These are phyloP conservation scores for Cordyceps cateniannulata DNA, from an alignment of 2,329 filamentous ascomycete genomes.

Conservation along the genomic window DNA sequence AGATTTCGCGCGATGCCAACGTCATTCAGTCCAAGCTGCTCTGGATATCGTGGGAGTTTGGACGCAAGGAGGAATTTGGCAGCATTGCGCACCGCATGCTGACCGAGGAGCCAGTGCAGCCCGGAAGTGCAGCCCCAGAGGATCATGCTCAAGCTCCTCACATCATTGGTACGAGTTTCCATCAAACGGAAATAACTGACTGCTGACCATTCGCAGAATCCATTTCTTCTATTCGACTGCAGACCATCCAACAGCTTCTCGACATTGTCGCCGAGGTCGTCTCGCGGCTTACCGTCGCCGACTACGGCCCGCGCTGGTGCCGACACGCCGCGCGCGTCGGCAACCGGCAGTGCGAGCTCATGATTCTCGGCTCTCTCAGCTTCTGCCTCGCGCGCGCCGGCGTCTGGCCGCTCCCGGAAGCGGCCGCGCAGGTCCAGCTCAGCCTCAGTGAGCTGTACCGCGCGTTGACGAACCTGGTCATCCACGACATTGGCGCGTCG, in stretches of 20 bases:
- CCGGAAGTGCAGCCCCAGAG: no score
- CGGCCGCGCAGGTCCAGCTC: background rate
- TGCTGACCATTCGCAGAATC: background rate
- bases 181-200: no score
- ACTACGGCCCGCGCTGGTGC: background rate
- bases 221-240: background rate
- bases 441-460: background rate
- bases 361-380: background rate
- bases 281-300: background rate
- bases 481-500: background rate
- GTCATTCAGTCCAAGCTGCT: conserved; percentile 20
- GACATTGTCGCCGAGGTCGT: background rate
- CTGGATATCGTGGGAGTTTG: conserved; percentile 28
- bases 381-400: background rate
- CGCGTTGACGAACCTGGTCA: background rate
- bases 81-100: conserved; percentile 9
- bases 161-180: background rate
- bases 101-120: background rate
- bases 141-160: background rate
- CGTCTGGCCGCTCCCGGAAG: background rate
- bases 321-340: background rate
- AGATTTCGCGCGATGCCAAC: conserved; percentile 14
- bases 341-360: background rate
- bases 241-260: background rate
- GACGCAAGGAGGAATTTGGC: conserved; percentile 19